phyloP scores from a whole-genome alignment of 768 basidiomycete genomes.

The Russula foetens region DNA sequence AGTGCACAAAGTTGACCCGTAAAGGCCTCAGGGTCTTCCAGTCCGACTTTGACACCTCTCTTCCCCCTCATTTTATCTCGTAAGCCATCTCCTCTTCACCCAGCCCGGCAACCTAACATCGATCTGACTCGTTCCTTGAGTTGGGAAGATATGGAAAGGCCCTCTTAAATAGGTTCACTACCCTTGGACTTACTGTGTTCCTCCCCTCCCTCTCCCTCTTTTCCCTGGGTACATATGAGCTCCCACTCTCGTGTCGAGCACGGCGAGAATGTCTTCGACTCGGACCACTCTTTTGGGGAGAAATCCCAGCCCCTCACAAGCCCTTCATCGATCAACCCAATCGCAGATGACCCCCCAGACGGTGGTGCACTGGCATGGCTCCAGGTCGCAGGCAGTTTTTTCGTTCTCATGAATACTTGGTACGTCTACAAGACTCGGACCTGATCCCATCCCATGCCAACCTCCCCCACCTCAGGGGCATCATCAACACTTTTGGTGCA shows the following conservation, averaged over 20 bases:
- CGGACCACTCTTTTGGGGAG: background rate
- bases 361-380: constrained; percentile 17
- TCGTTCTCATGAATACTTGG: constrained; percentile 21
- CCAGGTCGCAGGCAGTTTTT: constrained; percentile 17
- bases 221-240: background rate
- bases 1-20: background rate
- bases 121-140: background rate
- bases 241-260: background rate
- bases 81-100: too few relatives aligned
- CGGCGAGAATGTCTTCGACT: background rate
- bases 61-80: too few relatives aligned
- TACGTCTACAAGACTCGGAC: background rate
- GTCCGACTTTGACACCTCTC: too few relatives aligned
- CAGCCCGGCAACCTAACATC: background rate
- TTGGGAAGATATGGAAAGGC: background rate
- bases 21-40: too few relatives aligned
- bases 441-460: background rate
- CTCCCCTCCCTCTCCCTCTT: background rate
- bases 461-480: constrained; percentile 10
- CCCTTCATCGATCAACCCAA: background rate
- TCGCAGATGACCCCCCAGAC: background rate
- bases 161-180: background rate
- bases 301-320: too few relatives aligned
- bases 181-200: background rate
- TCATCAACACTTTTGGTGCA: constrained; percentile 20